A percentile compares a stretch with the other conserved stretches of the same genome.
These are phyloP conservation scores for Paramyrothecium sp. DNA, from an alignment of 2,329 filamentous ascomycete genomes.

Conservation along the genomic window DNA sequence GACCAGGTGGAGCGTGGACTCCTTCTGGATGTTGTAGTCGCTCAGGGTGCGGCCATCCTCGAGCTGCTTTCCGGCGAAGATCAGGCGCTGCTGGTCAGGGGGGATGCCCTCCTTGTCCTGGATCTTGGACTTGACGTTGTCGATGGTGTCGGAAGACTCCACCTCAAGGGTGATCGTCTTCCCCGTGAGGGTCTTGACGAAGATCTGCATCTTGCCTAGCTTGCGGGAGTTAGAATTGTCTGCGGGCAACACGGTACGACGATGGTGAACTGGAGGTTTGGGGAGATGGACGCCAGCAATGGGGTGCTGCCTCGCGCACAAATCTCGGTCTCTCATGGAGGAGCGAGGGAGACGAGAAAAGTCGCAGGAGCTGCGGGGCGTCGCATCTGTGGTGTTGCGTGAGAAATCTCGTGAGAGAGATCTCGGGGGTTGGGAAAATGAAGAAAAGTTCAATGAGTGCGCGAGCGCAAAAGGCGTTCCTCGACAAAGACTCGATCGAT, in stretches of 20 bases:
- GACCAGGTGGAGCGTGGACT: constrained; percentile 97
- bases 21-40: constrained; percentile 99
- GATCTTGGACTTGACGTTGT: constrained; percentile 99
- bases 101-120: constrained; percentile 99
- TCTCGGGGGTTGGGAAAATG: neutral
- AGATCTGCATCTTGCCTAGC: constrained; percentile 72
- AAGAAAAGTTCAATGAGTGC: neutral
- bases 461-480: neutral
- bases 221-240: constrained; percentile 39
- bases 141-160: constrained; percentile 98
- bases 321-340: neutral
- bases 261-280: neutral
- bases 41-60: constrained; percentile 98
- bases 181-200: constrained; percentile 89
- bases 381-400: neutral
- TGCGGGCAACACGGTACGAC: neutral
- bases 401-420: neutral
- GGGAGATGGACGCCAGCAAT: neutral
- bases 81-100: constrained; percentile 98
- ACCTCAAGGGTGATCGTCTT: constrained; percentile 99
- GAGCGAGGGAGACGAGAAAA: neutral
- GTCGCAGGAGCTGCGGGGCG: neutral
- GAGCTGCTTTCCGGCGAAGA: constrained; percentile 99
- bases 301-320: neutral
- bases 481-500: neutral